phyloP scores from a whole-genome alignment of 2,329 filamentous ascomycete genomes.

The Aspergillus sclerotialis region DNA sequence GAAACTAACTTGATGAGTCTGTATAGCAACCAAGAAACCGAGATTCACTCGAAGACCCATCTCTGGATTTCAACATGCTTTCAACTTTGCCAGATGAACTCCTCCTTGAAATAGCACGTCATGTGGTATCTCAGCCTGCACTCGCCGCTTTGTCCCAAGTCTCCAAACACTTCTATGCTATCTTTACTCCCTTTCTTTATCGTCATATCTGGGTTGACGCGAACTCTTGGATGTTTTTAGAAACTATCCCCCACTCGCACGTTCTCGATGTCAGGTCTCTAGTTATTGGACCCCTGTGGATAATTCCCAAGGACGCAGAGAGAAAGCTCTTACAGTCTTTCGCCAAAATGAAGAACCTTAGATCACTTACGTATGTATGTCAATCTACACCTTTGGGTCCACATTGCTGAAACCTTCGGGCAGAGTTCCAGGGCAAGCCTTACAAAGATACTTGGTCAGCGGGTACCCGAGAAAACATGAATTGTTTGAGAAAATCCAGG shows the following conservation, averaged over 20 bases:
- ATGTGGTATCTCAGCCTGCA: neutral
- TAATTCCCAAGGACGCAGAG: too few species aligned
- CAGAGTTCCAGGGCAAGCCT: too few species aligned
- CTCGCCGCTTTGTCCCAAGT: neutral
- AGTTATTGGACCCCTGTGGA: too few species aligned
- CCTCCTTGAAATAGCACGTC: neutral
- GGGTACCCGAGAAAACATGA: too few species aligned
- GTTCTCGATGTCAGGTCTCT: neutral
- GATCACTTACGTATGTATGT: neutral
- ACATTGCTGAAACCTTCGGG: too few species aligned
- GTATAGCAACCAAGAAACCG: too few species aligned
- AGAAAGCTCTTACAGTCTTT: neutral
- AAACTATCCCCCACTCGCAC: neutral
- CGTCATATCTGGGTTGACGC: neutral
- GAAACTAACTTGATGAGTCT: too few species aligned
- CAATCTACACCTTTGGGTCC: too few species aligned
- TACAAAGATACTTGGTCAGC: too few species aligned
- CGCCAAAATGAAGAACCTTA: neutral
- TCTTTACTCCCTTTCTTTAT: neutral
- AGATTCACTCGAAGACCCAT: too few species aligned
- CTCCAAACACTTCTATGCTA: neutral
- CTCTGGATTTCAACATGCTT: neutral
- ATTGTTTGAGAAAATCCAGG: neutral
- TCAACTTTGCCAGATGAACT: neutral
- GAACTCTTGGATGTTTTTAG: neutral